Conservation (phyloP, 2,329 filamentous ascomycete genomes). For the Teratosphaeria gauchensis region DNA sequence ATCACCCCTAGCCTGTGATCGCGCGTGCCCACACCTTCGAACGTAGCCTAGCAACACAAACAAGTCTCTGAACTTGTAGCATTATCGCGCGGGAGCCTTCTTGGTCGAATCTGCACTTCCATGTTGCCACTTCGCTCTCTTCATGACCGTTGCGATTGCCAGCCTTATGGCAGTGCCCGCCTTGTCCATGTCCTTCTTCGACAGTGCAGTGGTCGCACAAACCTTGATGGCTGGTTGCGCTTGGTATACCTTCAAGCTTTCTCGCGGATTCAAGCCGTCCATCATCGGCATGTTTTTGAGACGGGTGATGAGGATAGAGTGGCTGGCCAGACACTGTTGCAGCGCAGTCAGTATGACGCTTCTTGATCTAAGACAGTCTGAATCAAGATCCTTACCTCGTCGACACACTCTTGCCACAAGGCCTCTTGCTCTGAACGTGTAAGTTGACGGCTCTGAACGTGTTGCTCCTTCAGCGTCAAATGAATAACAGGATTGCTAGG, state of each 20-base stretch:
- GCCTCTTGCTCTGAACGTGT: slow-evolving; percentile 66
- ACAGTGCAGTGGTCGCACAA: slow-evolving; percentile 76
- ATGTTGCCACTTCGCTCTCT: slow-evolving; percentile 28
- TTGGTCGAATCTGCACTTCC: too few relatives aligned
- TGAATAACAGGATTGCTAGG: slow-evolving; percentile 81
- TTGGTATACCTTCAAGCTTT: slow-evolving; percentile 51
- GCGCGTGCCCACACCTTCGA: too few relatives aligned
- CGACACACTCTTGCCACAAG: slow-evolving; percentile 79
- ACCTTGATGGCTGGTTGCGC: slow-evolving; percentile 80
- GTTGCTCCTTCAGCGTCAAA: slow-evolving; percentile 71
- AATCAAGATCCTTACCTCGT: slow-evolving; percentile 47
- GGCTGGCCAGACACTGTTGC: slow-evolving; percentile 49
- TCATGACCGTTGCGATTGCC: slow-evolving; percentile 87
- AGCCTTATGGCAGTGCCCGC: slow-evolving; percentile 80
- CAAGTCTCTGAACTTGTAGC: too few relatives aligned
- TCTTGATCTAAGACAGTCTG: too few relatives aligned
- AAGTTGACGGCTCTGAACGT: slow-evolving; percentile 62
- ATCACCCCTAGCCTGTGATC: too few relatives aligned
- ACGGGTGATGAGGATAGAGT: slow-evolving; percentile 80
- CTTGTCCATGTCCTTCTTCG: slow-evolving; percentile 93
- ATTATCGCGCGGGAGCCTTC: too few relatives aligned
- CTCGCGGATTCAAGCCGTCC: slow-evolving; percentile 54
- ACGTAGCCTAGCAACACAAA: too few relatives aligned
- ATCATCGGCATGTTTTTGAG: slow-evolving; percentile 62
- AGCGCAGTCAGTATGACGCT: too few relatives aligned